Evolutionary conservation across 1,284 basidiomycete species (phyloP), one percentile per base, ranked within the genome.

Genomic region (Lentinula novae-zelandiae): DNA sequence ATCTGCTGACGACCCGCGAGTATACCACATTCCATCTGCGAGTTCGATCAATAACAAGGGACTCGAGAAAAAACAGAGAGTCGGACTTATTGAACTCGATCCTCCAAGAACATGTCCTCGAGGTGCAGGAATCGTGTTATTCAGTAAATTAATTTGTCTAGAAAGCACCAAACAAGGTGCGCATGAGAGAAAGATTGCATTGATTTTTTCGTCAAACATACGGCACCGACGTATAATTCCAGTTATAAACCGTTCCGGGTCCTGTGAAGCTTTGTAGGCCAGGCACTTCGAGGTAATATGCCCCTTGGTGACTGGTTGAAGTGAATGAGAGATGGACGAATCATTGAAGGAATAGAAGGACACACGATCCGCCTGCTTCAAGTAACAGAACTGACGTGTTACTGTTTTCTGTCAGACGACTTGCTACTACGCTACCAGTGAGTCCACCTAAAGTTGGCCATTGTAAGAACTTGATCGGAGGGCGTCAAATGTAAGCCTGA

Each of bases 21-120:
- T 75, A 64, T 76, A 80, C 1, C 71, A 68, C 74, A 79, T 71
- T 33, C 66, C 71, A 63, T 80, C 78, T 79, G 50, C 15, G 20
- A 33, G 15, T 33, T 8, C 9, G 34, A 22, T 56, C 22, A 22
- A 12, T 31, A 3, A 56, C 15, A n/a, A 13, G 8, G 31, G 15
- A 8, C 1, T 56, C n/a, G 2, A 62, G 62, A 52, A 63, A 62
- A 49, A 34, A 48, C 15, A 13, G 2, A 22, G 15, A 9, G 13
- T 20, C 31, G 10, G 8, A 58, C 56, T 58, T 33, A 58, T 49
- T 4, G 44, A 17, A 17, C 31, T 49, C 17, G 27, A 33, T 48
- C 56, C 56, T 33, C 56, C 56, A 48, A 58, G 48, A 0, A 58
- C 17, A 46, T 38, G 20, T 4, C 56, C 56, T 31, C 56, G 44